phyloP scores from a whole-genome alignment of 805 yeast species.

The Pichia pseudocactophila region DNA sequence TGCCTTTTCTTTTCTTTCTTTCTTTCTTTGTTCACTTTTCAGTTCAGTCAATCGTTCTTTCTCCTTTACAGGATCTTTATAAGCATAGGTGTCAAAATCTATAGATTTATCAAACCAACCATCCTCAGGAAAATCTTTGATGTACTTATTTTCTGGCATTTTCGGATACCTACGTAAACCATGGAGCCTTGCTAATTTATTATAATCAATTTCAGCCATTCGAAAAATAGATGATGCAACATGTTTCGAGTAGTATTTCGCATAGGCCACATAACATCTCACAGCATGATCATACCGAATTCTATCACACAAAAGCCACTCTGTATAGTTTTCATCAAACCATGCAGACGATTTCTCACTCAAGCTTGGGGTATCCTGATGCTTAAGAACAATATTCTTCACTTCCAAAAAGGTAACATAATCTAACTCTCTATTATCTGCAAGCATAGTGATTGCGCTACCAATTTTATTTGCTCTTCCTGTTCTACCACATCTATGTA shows the following conservation, averaged over 20 bases:
- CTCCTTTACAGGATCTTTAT: constrained; percentile 59
- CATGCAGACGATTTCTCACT: constrained; percentile 14
- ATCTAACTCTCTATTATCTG: constrained; percentile 70
- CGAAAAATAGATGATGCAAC: constrained; percentile 83
- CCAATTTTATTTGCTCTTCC: constrained; percentile 88
- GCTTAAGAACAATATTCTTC: constrained; percentile 46
- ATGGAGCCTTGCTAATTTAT: constrained; percentile 64
- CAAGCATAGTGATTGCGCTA: constrained; percentile 64
- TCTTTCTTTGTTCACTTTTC: constrained; percentile 34
- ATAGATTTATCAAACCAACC: constrained; percentile 64
- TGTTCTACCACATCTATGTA: constrained; percentile 92
- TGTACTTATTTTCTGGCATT: constrained; percentile 78
- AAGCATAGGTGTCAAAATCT: constrained; percentile 60
- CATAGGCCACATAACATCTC: constrained; percentile 71
- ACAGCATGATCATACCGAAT: constrained; percentile 76
- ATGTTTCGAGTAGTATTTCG: constrained; percentile 81
- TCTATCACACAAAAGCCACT: constrained; percentile 66
- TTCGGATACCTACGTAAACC: constrained; percentile 79
- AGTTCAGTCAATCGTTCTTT: constrained; percentile 48
- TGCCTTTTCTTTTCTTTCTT: constrained; percentile 31
- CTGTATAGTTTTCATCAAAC: constrained; percentile 28
- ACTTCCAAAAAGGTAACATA: constrained; percentile 75
- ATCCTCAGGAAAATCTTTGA: constrained; percentile 48
- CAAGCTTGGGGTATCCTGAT: constrained; percentile 23
- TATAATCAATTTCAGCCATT: constrained; percentile 57